Base-by-base conservation (phyloP, 176 grass and related monocot genomes). In the Eleusine coracana region DNA sequence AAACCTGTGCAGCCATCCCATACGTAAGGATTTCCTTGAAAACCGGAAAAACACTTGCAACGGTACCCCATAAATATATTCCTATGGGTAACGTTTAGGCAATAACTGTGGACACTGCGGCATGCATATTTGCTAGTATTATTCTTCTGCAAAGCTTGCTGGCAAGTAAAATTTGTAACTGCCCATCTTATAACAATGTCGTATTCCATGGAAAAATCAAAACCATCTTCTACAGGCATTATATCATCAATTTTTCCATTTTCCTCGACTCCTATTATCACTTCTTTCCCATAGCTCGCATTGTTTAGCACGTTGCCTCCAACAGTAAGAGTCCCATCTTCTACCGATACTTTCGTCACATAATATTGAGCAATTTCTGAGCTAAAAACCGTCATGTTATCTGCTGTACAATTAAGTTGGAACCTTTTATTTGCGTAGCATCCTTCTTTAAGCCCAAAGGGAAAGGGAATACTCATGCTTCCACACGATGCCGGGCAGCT, bases 21-120 rank as follows among this genome's bases (percentile, higher is more conserved):
- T 17, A 65, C 21, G 39, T 94, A 94, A 1, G 92, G 83, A 71
- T 91, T 94, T 37, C 92, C 88, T 0, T 77, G 0, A 18, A 51
- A 91, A 0, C 80, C 83, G 0, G 10, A 0, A 4, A 2, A 68
- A 73, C 92, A 94, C 1, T 69, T 74, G 80, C 89, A 94, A 4
- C 65, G 65, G n/a, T 94, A 94, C 0, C 86, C 89, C 0, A 70
- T 18, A 11, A n/a, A 18, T 2, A 16, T 61, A 0, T 6, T 3
- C 6, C 0, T 11, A 71, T 0, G 11, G 4, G 0, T 64, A 2
- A 68, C 56, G 36, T 40, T 0, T 3, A 44, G 8, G 18, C 83
- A 86, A 0, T 16, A 0, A 4, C 77, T 89, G 10, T 86, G 0
- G 1, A 0, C 0, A 0, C 82, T 84, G 1, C 45, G 42, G 0